Conservation (phyloP, 345 rosid species). For the Barbarea vulgaris region DNA sequence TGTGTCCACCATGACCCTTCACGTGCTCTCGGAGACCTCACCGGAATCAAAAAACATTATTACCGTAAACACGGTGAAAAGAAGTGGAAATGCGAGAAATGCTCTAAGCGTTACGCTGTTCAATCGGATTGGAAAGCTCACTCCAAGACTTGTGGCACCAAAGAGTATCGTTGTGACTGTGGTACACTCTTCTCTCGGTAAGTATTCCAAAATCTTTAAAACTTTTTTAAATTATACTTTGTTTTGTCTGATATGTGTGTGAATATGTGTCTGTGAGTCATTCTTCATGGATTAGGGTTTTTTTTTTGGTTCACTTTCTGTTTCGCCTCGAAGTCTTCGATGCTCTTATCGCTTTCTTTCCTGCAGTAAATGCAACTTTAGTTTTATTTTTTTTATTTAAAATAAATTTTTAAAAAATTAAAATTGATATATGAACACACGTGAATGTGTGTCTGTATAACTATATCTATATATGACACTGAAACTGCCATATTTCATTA, state of each 20-base stretch:
- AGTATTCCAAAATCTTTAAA: conserved; percentile 1
- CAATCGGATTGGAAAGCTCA: conserved; percentile 93
- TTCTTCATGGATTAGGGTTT: conserved; percentile 48
- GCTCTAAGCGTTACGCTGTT: conserved; percentile 76
- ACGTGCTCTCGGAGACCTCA: conserved; percentile 82
- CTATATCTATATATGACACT: conserved; percentile 40
- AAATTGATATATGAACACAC: conserved; percentile 36
- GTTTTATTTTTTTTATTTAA: not conserved
- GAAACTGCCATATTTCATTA: conserved; percentile 45
- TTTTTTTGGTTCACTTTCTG: conserved; percentile 42
- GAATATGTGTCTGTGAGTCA: conserved; percentile 34
- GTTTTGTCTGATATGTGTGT: conserved; percentile 24
- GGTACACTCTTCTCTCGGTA: conserved; percentile 88
- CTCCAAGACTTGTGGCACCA: conserved; percentile 77
- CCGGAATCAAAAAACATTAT: conserved; percentile 82
- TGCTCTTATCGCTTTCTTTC: conserved; percentile 45
- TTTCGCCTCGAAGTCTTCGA: conserved; percentile 47
- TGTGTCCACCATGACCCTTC: conserved; percentile 89
- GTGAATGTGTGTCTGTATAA: conserved; percentile 39
- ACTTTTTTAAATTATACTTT: not conserved
- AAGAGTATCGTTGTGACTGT: conserved; percentile 80
- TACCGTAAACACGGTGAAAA: conserved; percentile 83
- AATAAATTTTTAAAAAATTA: not conserved
- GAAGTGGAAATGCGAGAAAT: conserved; percentile 88
- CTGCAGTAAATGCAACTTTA: conserved; percentile 36